Conservation (phyloP, 352 stramenopile species). For the Phytophthora pluvialis region DNA sequence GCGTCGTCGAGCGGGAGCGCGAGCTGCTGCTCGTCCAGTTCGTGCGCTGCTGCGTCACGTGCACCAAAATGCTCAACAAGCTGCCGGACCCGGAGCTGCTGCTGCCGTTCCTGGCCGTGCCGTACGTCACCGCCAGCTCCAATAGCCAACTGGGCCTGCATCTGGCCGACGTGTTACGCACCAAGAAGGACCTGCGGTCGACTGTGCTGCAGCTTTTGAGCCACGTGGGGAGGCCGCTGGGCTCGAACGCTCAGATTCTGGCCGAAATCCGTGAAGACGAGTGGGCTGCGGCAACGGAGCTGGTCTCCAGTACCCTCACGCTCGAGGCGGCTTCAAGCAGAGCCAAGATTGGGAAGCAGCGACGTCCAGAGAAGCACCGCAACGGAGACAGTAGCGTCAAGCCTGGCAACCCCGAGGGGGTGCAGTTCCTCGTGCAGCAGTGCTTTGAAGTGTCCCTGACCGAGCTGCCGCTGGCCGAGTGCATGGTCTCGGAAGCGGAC, state of each 20-base stretch:
- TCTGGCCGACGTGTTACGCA: conserved; percentile 49
- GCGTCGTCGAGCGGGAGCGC: conserved; percentile 59
- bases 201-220: conserved; percentile 46
- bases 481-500: conserved; percentile 53
- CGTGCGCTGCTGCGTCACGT: conserved; percentile 54
- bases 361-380: conserved; percentile 26
- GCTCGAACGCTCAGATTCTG: conserved; percentile 34
- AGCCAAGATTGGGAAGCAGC: conserved; percentile 24
- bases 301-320: conserved; percentile 17
- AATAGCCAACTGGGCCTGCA: conserved; percentile 53
- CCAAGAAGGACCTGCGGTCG: conserved; percentile 35
- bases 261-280: conserved; percentile 45
- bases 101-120: conserved; percentile 29
- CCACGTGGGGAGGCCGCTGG: conserved; percentile 35
- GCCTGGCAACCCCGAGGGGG: conserved; percentile 32
- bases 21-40: conserved; percentile 53
- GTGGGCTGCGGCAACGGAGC: conserved; percentile 38
- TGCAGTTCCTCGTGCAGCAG: conserved; percentile 62
- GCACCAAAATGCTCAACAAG: conserved; percentile 60
- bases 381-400: conserved; percentile 23
- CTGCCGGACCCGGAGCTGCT: conserved; percentile 50
- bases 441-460: conserved; percentile 61
- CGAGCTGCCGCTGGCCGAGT: conserved; percentile 47
- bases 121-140: conserved; percentile 39
- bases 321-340: conserved; percentile 1